These are phyloP conservation scores for Psilocybe tampanensis DNA, from an alignment of 768 basidiomycete genomes.

Conservation along the genomic window DNA sequence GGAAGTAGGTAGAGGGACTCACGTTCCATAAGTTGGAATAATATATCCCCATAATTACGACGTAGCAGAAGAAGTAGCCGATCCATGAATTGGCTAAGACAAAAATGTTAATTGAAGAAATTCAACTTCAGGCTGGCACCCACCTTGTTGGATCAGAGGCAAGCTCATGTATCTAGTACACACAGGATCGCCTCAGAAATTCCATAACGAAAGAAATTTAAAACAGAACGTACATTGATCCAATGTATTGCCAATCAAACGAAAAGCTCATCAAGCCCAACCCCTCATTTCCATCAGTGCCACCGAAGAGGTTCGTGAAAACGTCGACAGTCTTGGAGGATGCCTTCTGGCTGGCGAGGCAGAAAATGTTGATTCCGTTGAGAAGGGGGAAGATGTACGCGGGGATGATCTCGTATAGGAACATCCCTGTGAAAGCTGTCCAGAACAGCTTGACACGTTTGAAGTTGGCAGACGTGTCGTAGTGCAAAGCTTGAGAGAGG, in stretches of 20 bases:
- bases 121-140: too few relatives aligned
- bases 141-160: slow-evolving; percentile 60
- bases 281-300: slow-evolving; percentile 67
- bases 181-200: too few relatives aligned
- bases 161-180: slow-evolving; percentile 49
- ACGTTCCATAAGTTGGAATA: slow-evolving; percentile 68
- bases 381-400: slow-evolving; percentile 65
- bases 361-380: slow-evolving; percentile 62
- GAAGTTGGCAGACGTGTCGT: slow-evolving; percentile 41
- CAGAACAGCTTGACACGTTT: slow-evolving; percentile 58
- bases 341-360: slow-evolving; percentile 55
- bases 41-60: slow-evolving; percentile 56
- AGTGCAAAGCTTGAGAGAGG: slow-evolving; percentile 45
- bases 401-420: slow-evolving; percentile 54
- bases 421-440: slow-evolving; percentile 52
- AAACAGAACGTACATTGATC: slow-evolving; percentile 34
- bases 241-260: slow-evolving; percentile 74
- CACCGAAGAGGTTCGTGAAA: slow-evolving; percentile 69
- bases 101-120: too few relatives aligned
- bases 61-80: slow-evolving; percentile 54
- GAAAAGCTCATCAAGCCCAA: slow-evolving; percentile 61
- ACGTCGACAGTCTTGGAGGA: slow-evolving; percentile 44
- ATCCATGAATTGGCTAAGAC: slow-evolving; percentile 60
- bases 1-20: slow-evolving; percentile 14
- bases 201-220: neutral